These are phyloP conservation scores for Pythium insidiosum DNA, from an alignment of 352 stramenopile species.

Conservation along the genomic window DNA sequence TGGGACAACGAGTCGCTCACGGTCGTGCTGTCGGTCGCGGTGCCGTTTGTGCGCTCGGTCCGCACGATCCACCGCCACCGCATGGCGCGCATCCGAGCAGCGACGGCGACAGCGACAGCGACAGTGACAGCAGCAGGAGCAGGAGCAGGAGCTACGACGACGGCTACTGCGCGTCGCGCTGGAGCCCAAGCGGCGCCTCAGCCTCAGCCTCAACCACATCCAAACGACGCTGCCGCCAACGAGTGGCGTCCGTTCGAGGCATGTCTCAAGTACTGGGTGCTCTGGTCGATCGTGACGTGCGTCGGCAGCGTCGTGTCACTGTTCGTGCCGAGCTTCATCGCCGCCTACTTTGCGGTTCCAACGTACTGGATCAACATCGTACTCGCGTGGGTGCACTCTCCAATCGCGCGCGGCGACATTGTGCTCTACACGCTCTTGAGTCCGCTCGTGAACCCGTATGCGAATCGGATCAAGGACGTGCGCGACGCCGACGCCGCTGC, in stretches of 20 bases:
- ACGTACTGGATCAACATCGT: slow-evolving; percentile 61
- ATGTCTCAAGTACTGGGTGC: slow-evolving; percentile 82
- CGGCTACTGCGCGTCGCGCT: background rate
- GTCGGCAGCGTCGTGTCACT: slow-evolving; percentile 42
- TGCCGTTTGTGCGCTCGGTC: slow-evolving; percentile 63
- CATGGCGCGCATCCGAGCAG: slow-evolving; percentile 24
- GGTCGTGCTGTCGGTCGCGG: slow-evolving; percentile 46
- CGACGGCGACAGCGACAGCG: slow-evolving; percentile 4
- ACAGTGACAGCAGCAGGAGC: slow-evolving; percentile 4
- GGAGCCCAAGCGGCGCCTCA: background rate
- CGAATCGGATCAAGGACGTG: slow-evolving; percentile 47
- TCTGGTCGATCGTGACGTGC: slow-evolving; percentile 57
- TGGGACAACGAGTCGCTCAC: slow-evolving; percentile 50
- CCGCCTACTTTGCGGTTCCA: slow-evolving; percentile 36
- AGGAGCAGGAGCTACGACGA: background rate
- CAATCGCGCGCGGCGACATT: slow-evolving; percentile 60
- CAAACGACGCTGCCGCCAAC: slow-evolving; percentile 10
- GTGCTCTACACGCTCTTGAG: slow-evolving; percentile 62
- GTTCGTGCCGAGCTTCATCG: slow-evolving; percentile 57
- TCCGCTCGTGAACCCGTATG: slow-evolving; percentile 64
- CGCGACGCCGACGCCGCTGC: slow-evolving; percentile 9
- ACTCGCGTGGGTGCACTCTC: slow-evolving; percentile 76
- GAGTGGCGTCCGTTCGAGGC: slow-evolving; percentile 65
- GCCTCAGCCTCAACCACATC: slow-evolving; percentile 5
- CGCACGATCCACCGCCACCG: slow-evolving; percentile 46